Conservation (phyloP, 352 stramenopile genomes). For the Pythium grandisporangium region DNA sequence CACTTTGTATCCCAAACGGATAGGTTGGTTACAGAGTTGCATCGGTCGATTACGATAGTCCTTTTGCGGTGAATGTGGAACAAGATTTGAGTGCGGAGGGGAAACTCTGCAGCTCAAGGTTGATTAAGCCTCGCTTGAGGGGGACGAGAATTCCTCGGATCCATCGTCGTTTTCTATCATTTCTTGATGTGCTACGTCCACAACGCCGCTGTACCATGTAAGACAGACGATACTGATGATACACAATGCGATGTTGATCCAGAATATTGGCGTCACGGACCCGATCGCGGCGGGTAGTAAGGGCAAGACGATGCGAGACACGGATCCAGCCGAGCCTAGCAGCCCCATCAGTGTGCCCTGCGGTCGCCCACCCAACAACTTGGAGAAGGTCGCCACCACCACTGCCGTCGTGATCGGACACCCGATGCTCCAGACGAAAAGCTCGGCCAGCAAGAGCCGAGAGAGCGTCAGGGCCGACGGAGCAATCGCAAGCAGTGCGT, state of each 20-base stretch:
- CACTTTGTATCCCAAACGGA: too few species aligned
- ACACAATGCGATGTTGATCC: constrained; percentile 59
- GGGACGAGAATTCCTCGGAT: constrained; percentile 12
- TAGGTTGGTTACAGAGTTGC: too few species aligned
- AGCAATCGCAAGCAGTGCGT: constrained; percentile 40
- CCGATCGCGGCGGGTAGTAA: constrained; percentile 54
- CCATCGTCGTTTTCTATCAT: constrained; percentile 32
- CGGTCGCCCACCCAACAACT: constrained; percentile 54
- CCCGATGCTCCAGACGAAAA: constrained; percentile 75
- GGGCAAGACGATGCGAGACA: constrained; percentile 68
- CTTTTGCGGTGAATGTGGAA: too few species aligned
- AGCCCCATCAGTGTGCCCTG: constrained; percentile 78
- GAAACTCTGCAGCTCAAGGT: too few species aligned
- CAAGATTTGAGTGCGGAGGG: too few species aligned
- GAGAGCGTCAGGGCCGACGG: constrained; percentile 33
- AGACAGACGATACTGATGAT: constrained; percentile 43
- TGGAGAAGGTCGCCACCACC: constrained; percentile 70
- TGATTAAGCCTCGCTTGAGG: too few species aligned
- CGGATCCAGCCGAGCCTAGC: constrained; percentile 57
- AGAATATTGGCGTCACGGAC: constrained; percentile 63
- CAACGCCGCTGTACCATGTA: constrained; percentile 56
- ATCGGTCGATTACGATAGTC: too few species aligned
- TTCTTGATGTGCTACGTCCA: constrained; percentile 37
- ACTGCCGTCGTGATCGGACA: constrained; percentile 75
- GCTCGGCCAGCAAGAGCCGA: constrained; percentile 36